phyloP scores from a whole-genome alignment of 2,329 filamentous ascomycete genomes.

The Phyllosticta citribraziliensis region DNA sequence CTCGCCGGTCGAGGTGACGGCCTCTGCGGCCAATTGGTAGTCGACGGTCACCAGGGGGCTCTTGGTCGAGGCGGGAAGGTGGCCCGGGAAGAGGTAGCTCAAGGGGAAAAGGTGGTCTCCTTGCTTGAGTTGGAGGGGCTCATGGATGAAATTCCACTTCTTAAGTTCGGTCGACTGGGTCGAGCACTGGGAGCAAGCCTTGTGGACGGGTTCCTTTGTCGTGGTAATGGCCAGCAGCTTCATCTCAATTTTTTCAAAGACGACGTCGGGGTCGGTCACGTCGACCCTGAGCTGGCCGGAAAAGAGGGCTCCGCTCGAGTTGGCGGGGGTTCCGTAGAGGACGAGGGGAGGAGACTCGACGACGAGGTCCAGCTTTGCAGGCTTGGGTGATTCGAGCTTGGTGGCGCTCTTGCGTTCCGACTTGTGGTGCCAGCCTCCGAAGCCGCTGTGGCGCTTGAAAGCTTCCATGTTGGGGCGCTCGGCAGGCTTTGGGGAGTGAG shows the following conservation, averaged over 20 bases:
- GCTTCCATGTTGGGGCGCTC: slow-evolving; percentile 22
- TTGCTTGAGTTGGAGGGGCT: slow-evolving; percentile 35
- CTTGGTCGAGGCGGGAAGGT: slow-evolving; percentile 76
- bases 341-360: slow-evolving; percentile 84
- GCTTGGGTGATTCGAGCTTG: slow-evolving; percentile 28
- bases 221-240: slow-evolving; percentile 58
- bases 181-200: slow-evolving; percentile 69
- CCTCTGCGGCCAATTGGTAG: slow-evolving; percentile 55
- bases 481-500: slow-evolving; percentile 2
- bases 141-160: slow-evolving; percentile 63
- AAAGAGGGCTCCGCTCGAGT: slow-evolving; percentile 74
- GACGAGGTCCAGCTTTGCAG: slow-evolving; percentile 47
- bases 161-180: slow-evolving; percentile 64
- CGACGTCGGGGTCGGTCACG: slow-evolving; percentile 56
- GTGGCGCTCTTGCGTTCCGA: slow-evolving; percentile 25
- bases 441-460: slow-evolving; percentile 28
- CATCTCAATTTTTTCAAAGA: slow-evolving; percentile 62
- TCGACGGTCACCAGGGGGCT: slow-evolving; percentile 62
- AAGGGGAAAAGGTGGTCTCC: slow-evolving; percentile 77
- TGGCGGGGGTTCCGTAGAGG: slow-evolving; percentile 64
- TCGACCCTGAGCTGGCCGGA: slow-evolving; percentile 72
- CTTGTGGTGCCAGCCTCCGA: slow-evolving; percentile 15
- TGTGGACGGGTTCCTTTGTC: slow-evolving; percentile 72
- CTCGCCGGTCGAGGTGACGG: slow-evolving; percentile 49
- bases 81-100: slow-evolving; percentile 73